Evolutionary conservation across 2,329 filamentous ascomycete species (phyloP).

Genomic region (Mariannaea elegans): DNA sequence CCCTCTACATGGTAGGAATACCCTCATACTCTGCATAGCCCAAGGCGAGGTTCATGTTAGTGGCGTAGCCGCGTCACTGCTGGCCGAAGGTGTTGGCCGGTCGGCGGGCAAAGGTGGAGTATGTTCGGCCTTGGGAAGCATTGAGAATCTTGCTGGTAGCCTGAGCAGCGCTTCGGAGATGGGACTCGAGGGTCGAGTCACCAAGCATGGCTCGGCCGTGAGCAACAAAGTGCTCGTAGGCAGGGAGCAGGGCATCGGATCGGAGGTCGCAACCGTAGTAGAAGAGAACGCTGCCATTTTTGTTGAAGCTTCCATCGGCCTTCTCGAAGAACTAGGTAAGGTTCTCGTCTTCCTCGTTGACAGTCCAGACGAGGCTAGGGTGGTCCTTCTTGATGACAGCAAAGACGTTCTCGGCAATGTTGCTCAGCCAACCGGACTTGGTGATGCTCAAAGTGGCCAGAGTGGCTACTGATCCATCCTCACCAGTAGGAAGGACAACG

Average conservation of each 20-base stretch:
- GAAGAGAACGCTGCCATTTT: conserved; percentile 89
- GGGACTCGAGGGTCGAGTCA: conserved; percentile 87
- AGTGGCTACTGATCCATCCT: conserved; percentile 76
- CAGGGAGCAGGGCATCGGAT: conserved; percentile 76
- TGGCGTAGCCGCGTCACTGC: neutral
- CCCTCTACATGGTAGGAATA: conserved; percentile 67
- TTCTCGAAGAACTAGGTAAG: conserved; percentile 98
- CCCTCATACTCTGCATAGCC: conserved; percentile 90
- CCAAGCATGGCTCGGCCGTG: conserved; percentile 88
- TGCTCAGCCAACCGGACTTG: conserved; percentile 93
- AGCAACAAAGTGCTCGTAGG: conserved; percentile 86
- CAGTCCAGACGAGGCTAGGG: conserved; percentile 93
- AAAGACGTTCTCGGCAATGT: conserved; percentile 95
- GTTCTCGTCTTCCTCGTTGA: conserved; percentile 95
- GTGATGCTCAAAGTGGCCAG: conserved; percentile 92
- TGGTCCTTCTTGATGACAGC: conserved; percentile 93
- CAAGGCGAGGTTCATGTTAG: conserved; percentile 72
- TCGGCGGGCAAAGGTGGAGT: conserved; percentile 23
- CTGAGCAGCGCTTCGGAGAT: conserved; percentile 80
- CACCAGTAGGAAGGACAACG: conserved; percentile 80
- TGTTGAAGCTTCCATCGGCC: conserved; percentile 88
- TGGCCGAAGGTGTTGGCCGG: neutral
- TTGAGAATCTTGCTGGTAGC: conserved; percentile 66
- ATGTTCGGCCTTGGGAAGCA: conserved; percentile 35
- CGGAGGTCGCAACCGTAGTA: conserved; percentile 91